These are phyloP conservation scores for Talaromyces sp. DNA, from an alignment of 2,329 filamentous ascomycete genomes.

Conservation along the genomic window DNA sequence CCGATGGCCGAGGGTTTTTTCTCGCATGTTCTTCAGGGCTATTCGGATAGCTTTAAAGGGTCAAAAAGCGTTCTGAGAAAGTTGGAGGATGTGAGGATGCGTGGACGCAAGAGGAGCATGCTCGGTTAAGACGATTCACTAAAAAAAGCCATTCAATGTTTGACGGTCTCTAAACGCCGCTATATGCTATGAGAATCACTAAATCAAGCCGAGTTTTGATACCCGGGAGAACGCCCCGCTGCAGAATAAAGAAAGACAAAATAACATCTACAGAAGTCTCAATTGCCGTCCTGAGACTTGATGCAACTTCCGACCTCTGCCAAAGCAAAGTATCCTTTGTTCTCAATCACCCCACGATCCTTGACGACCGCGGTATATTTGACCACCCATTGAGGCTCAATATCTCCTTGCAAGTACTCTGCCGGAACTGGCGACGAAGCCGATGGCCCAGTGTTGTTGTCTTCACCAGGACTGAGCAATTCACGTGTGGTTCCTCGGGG, in stretches of 20 bases:
- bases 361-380: constrained; percentile 96
- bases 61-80: constrained; percentile 69
- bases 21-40: constrained; percentile 60
- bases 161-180: background rate
- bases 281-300: constrained; percentile 3
- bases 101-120: constrained; percentile 96
- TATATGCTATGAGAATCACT: background rate
- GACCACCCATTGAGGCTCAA: constrained; percentile 88
- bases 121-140: constrained; percentile 56
- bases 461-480: constrained; percentile 65
- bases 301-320: constrained; percentile 60
- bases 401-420: constrained; percentile 64
- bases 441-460: constrained; percentile 68
- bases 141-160: background rate
- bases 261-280: background rate
- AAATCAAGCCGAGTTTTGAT: background rate
- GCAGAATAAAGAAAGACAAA: background rate
- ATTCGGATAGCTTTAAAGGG: constrained; percentile 69
- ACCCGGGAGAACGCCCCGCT: background rate
- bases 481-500: constrained; percentile 80
- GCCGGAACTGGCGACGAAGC: constrained; percentile 51
- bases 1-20: constrained; percentile 77
- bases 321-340: constrained; percentile 93
- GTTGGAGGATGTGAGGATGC: constrained; percentile 86
- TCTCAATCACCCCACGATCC: constrained; percentile 92